Conservation (phyloP, 2,329 filamentous ascomycete species). For the Cladosporium colombiae region DNA sequence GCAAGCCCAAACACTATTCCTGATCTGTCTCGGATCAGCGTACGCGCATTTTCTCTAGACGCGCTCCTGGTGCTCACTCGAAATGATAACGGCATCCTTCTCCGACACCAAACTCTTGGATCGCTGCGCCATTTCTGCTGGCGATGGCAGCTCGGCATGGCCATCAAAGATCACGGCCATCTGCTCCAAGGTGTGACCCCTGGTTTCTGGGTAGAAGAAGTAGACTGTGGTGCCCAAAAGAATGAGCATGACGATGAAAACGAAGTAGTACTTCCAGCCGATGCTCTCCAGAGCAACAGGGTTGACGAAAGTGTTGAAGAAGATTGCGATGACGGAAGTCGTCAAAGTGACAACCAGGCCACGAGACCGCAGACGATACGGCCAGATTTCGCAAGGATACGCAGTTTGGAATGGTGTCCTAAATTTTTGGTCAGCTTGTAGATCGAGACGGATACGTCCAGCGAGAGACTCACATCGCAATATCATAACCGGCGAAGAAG, state of each 20-base stretch:
- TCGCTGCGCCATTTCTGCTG: conserved; percentile 22
- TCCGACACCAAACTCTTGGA: conserved; percentile 22
- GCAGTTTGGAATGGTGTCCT: conserved; percentile 19
- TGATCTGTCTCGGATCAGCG: neutral
- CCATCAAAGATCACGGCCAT: conserved; percentile 39
- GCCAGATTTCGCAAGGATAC: conserved; percentile 22
- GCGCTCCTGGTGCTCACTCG: conserved; percentile 21
- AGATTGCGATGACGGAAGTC: conserved; percentile 16
- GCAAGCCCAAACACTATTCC: neutral
- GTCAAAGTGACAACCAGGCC: conserved; percentile 17
- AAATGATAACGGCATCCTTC: conserved; percentile 14
- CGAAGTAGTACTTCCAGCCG: conserved; percentile 36
- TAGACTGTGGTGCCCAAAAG: conserved; percentile 29
- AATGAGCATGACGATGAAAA: conserved; percentile 34
- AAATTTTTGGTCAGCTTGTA: neutral
- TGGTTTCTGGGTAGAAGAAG: conserved; percentile 36
- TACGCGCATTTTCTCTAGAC: neutral
- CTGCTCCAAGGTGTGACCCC: conserved; percentile 43
- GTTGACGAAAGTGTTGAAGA: conserved; percentile 22
- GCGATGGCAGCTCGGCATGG: conserved; percentile 18
- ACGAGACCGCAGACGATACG: conserved; percentile 19
- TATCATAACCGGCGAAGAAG: conserved; percentile 61
- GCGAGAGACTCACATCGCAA: conserved; percentile 41
- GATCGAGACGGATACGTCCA: neutral
- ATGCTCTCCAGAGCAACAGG: conserved; percentile 33